Percentiles rank a stretch among this genome's conserved stretches.
Evolutionary conservation across 2,329 filamentous ascomycete genomes (phyloP).

Genomic region (Thermothelomyces thermophilus): DNA sequence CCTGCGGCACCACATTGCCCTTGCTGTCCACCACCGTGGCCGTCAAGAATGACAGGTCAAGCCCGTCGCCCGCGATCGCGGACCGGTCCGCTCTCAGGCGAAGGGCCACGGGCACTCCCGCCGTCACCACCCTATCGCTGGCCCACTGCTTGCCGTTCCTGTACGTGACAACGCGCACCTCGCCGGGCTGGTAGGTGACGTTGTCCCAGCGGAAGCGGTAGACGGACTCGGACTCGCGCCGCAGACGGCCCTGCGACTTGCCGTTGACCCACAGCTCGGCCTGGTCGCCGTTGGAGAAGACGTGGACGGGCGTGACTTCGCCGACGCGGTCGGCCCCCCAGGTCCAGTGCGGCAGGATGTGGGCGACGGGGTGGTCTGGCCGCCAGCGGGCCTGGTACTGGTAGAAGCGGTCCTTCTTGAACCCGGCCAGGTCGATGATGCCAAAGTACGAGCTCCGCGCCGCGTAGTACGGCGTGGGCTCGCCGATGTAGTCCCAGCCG

Average conservation of each 20-base stretch:
- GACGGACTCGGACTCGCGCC: constrained; percentile 26
- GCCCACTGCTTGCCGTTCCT: constrained; percentile 44
- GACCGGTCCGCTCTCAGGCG: constrained; percentile 33
- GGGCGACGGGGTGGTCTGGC: constrained; percentile 41
- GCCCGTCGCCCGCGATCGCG: constrained; percentile 34
- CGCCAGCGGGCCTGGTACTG: constrained; percentile 50
- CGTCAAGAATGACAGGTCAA: constrained; percentile 42
- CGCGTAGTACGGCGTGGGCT: constrained; percentile 39
- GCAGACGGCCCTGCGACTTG: constrained; percentile 36
- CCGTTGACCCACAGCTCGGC: constrained; percentile 50
- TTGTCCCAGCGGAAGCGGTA: constrained; percentile 51
- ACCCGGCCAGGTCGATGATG: constrained; percentile 51
- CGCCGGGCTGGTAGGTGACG: constrained; percentile 41
- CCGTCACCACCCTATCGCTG: constrained; percentile 34
- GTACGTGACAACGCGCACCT: constrained; percentile 41
- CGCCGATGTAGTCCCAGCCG: constrained; percentile 28
- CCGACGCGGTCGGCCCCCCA: constrained; percentile 41
- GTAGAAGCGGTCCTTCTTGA: constrained; percentile 50
- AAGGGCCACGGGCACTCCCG: constrained; percentile 34
- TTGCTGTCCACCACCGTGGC: constrained; percentile 38
- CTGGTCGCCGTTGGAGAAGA: constrained; percentile 45
- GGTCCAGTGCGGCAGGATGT: constrained; percentile 51
- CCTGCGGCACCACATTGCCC: constrained; percentile 38
- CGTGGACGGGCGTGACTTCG: constrained; percentile 46
- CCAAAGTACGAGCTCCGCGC: constrained; percentile 48